Conservation (phyloP, 371 early-diverging fungal genomes). For the Enterocytospora artemiae region DNA sequence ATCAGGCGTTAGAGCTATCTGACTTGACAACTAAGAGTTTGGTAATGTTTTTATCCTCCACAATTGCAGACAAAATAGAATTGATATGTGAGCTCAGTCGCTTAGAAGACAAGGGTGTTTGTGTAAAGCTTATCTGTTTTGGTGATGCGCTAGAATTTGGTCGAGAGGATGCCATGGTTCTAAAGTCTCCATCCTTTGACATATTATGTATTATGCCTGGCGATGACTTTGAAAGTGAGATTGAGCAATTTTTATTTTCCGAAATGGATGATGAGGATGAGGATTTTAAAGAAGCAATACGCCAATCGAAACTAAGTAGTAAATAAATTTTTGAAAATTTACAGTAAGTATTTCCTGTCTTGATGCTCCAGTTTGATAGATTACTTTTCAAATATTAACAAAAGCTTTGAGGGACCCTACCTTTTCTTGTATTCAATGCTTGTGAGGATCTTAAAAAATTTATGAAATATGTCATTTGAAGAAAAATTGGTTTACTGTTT, state of each 20-base stretch:
- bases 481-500: no score
- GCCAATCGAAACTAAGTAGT: no score
- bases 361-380: no score
- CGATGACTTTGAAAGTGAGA: slow-evolving; percentile 28
- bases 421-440: no score
- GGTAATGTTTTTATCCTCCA: slow-evolving; percentile 80
- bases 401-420: no score
- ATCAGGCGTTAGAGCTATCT: slow-evolving; percentile 61
- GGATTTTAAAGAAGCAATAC: slow-evolving; percentile 48
- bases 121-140: slow-evolving; percentile 83
- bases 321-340: slow-evolving; percentile 13
- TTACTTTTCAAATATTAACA: no score
- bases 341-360: neutral
- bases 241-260: slow-evolving; percentile 6
- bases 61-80: slow-evolving; percentile 64
- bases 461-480: no score
- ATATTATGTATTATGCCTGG: slow-evolving; percentile 10
- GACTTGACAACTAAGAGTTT: slow-evolving; percentile 81
- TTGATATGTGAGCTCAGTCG: slow-evolving; percentile 75
- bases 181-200: slow-evolving; percentile 22
- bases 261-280: slow-evolving; percentile 38
- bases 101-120: slow-evolving; percentile 85
- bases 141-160: slow-evolving; percentile 80
- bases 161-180: slow-evolving; percentile 36
- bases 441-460: no score